Evolutionary conservation across 306 rosid genomes (phyloP).

Genomic region (Calophaca sinica): DNA sequence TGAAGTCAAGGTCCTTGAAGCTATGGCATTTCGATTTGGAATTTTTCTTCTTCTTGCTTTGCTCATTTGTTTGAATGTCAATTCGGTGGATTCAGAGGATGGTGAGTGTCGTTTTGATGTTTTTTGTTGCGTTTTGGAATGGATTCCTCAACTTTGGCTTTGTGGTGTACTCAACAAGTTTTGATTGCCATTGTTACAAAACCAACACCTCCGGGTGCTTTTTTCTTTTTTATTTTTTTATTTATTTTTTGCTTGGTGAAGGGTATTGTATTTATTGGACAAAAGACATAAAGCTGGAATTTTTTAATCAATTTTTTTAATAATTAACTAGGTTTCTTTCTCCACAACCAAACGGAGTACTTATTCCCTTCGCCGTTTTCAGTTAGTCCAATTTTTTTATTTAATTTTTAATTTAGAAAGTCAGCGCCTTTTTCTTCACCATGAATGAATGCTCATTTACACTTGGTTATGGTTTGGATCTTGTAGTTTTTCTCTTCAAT

Average conservation of each 20-base stretch:
- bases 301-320: not conserved
- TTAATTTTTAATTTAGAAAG: not conserved
- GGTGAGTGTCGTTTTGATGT: constrained; percentile 65
- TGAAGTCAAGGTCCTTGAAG: constrained; percentile 24
- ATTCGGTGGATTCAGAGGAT: constrained; percentile 69
- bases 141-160: constrained; percentile 21
- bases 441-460: constrained; percentile 2
- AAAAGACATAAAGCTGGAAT: constrained; percentile 5
- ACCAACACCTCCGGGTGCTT: constrained; percentile 29
- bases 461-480: constrained; percentile 36
- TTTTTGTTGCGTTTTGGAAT: constrained; percentile 1
- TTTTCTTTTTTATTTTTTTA: constrained; percentile 18
- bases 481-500: not conserved
- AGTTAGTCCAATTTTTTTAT: constrained; percentile 11
- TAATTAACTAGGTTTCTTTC: constrained; percentile 26
- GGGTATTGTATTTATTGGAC: constrained; percentile 21
- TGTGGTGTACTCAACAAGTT: constrained; percentile 31
- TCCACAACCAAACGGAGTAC: constrained; percentile 45
- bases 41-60: constrained; percentile 63
- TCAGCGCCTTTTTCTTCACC: constrained; percentile 41
- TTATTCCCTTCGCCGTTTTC: constrained; percentile 25
- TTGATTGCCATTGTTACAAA: constrained; percentile 35
- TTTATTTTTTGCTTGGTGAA: constrained; percentile 31
- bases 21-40: constrained; percentile 67
- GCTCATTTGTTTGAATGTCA: constrained; percentile 54